Conservation (phyloP, 1,284 basidiomycete species). For the Cutaneotrichosporon sp. region DNA sequence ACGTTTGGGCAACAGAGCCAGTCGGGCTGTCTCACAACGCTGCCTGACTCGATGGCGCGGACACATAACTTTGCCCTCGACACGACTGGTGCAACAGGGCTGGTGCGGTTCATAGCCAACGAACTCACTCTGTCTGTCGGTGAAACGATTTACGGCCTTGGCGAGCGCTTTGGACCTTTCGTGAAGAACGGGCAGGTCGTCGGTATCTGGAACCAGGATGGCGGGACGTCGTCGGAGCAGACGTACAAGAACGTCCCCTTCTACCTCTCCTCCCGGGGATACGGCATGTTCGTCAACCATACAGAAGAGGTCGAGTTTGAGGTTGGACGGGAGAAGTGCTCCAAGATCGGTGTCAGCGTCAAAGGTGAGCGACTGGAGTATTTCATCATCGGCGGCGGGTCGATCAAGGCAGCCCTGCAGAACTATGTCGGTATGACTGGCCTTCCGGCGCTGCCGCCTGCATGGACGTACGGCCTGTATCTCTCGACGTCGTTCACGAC, state of each 20-base stretch:
- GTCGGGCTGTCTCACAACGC: conserved; percentile 58
- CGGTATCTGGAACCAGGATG: conserved; percentile 62
- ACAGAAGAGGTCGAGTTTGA: conserved; percentile 68
- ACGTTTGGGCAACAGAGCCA: conserved; percentile 59
- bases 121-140: conserved; percentile 66
- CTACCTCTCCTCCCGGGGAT: conserved; percentile 55
- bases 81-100: conserved; percentile 13
- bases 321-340: conserved; percentile 67
- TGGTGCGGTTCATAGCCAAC: conserved; percentile 56
- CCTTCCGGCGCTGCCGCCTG: conserved; percentile 56
- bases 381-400: conserved; percentile 55
- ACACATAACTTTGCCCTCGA: conserved; percentile 11
- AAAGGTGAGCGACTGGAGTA: conserved; percentile 59
- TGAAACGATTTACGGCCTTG: conserved; percentile 66
- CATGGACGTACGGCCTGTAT: conserved; percentile 71
- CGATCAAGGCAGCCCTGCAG: conserved; percentile 31
- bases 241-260: conserved; percentile 56
- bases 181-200: conserved; percentile 66
- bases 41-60: conserved; percentile 36
- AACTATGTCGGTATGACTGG: conserved; percentile 29
- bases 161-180: conserved; percentile 63
- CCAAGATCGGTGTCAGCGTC: conserved; percentile 63
- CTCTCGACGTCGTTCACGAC: conserved; percentile 71
- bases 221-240: conserved; percentile 58
- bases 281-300: conserved; percentile 70